Conservation (phyloP, 345 rosid genomes). For the Ceriops zippeliana region DNA sequence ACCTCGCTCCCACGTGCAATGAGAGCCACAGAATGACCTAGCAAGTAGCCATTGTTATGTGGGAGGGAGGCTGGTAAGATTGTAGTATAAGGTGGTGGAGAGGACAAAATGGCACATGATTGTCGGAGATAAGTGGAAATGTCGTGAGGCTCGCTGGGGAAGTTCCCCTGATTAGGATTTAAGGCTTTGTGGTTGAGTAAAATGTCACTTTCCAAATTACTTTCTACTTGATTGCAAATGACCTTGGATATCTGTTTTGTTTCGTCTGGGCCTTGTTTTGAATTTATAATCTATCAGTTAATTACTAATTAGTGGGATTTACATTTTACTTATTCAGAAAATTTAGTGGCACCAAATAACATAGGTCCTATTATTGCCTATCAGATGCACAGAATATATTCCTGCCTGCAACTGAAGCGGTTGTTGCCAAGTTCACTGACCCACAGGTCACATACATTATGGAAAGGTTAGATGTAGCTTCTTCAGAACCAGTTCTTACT, state of each 20-base stretch:
- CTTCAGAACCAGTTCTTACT: slow-evolving; percentile 43
- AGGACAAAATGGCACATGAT: too few relatives aligned
- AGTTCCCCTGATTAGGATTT: not conserved
- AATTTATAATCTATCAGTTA: not conserved
- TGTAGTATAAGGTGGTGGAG: not conserved
- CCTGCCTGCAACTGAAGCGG: slow-evolving; percentile 44
- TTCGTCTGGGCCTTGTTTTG: too few relatives aligned
- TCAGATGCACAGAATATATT: slow-evolving; percentile 51
- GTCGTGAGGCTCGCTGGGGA: not conserved
- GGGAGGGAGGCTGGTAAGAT: not conserved
- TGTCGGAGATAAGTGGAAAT: not conserved
- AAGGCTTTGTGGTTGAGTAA: slow-evolving; percentile 2
- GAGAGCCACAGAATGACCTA: too few relatives aligned
- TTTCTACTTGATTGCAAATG: not conserved
- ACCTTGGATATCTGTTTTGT: too few relatives aligned
- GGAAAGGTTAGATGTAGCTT: slow-evolving; percentile 41
- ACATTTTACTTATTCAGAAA: not conserved
- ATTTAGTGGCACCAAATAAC: not conserved
- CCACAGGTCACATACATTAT: slow-evolving; percentile 47
- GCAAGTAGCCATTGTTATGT: too few relatives aligned
- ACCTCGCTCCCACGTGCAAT: too few relatives aligned
- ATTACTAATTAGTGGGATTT: not conserved
- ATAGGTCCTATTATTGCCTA: slow-evolving; percentile 15
- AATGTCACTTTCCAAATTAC: not conserved
- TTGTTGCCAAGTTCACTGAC: slow-evolving; percentile 59